A percentile compares a stretch with the other conserved stretches of the same genome.
Conservation (phyloP, 495 filamentous ascomycete species). For the Aspergillus haitiensis region DNA sequence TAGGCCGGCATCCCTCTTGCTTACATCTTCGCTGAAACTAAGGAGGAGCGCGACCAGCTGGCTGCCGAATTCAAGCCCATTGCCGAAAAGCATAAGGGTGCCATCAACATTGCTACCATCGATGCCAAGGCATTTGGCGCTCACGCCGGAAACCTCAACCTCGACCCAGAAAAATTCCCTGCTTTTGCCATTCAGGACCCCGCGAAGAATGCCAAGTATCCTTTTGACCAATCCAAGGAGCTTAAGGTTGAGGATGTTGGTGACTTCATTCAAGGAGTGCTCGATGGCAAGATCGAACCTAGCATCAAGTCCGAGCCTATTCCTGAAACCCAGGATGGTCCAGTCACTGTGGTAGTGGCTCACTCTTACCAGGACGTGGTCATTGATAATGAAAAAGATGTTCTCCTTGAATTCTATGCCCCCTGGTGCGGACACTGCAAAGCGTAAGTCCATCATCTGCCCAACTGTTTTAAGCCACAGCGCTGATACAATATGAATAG, state of each 20-base stretch:
- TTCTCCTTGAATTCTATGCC: conserved; percentile 97
- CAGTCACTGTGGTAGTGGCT: conserved; percentile 87
- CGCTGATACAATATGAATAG: conserved; percentile 32
- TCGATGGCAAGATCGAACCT: conserved; percentile 84
- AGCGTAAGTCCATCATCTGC: conserved; percentile 50
- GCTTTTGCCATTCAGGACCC: conserved; percentile 98
- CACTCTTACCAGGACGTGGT: conserved; percentile 93
- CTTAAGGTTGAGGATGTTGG: conserved; percentile 73
- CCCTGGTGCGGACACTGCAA: conserved; percentile 99
- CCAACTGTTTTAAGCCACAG: not conserved
- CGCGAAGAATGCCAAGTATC: conserved; percentile 95
- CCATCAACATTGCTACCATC: conserved; percentile 95
- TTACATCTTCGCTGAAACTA: conserved; percentile 95
- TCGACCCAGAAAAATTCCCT: conserved; percentile 91
- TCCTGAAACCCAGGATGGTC: conserved; percentile 89
- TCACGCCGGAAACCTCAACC: conserved; percentile 95
- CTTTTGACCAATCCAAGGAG: conserved; percentile 82
- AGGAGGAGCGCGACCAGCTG: conserved; percentile 82
- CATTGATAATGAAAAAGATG: conserved; percentile 92
- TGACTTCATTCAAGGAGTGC: conserved; percentile 84
- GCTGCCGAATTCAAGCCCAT: conserved; percentile 58
- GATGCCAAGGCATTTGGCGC: conserved; percentile 94
- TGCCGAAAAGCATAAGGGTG: conserved; percentile 66
- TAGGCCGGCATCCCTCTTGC: conserved; percentile 87
- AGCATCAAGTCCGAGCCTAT: conserved; percentile 98